Evolutionary conservation across 805 yeast species (phyloP).

Genomic region (Candida fluviatilis): DNA sequence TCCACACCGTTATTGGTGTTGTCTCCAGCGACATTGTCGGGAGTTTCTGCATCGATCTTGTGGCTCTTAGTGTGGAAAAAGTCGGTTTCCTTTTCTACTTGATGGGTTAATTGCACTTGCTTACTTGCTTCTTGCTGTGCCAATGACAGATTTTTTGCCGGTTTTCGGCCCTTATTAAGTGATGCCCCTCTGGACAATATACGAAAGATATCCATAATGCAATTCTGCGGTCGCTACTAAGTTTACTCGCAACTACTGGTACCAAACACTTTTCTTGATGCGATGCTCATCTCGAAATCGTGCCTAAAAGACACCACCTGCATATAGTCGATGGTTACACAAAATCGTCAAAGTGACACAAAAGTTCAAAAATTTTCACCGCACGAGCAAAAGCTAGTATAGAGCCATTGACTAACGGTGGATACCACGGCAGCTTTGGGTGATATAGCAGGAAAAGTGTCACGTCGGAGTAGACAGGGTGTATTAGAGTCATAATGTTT

Average conservation of each 20-base stretch:
- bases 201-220: constrained; percentile 79
- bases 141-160: constrained; percentile 8
- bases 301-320: background rate
- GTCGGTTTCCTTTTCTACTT: constrained; percentile 71
- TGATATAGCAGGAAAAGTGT: too few species aligned
- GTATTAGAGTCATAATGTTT: constrained; percentile 3
- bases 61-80: constrained; percentile 66
- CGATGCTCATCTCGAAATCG: constrained; percentile 5
- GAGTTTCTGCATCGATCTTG: constrained; percentile 18
- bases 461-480: background rate
- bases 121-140: constrained; percentile 22
- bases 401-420: background rate
- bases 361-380: constrained; percentile 1
- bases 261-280: background rate
- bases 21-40: constrained; percentile 7
- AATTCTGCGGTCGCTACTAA: too few species aligned
- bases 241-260: too few species aligned
- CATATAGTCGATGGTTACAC: background rate
- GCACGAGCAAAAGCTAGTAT: background rate
- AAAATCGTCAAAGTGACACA: background rate
- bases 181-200: constrained; percentile 84
- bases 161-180: constrained; percentile 53
- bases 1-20: constrained; percentile 21
- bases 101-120: constrained; percentile 38
- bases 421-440: too few species aligned